Evolutionary conservation across 2,329 filamentous ascomycete genomes (phyloP), one percentile per base, ranked within the genome.

Genomic region (Fusarium compactum): DNA sequence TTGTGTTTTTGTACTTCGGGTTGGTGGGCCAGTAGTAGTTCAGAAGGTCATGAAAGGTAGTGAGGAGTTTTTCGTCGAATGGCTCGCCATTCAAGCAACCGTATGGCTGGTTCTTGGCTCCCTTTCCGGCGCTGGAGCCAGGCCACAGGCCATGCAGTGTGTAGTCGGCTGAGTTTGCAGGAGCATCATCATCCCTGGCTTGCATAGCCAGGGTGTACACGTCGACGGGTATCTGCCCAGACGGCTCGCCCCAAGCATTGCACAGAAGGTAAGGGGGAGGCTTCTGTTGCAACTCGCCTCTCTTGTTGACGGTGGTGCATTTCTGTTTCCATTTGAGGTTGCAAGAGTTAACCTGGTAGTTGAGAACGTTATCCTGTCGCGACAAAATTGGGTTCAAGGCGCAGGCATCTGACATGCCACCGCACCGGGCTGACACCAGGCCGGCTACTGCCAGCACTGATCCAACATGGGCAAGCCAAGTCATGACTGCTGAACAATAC

Each of bases 61-160:
- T 46, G 3, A 46, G 41, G 6, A 60, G 29, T 2, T 8, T 27
- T 32, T 58, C 25, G 12, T 60, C 58, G 18, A 60, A 60, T 8
- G 46, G 41, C 20, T 60, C 25, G 3, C 58, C 58, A 12, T 60
- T 25, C 0, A 41, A 25, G 7, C 52, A 58, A 7, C 52, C 58
- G 7, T 47, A 58, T 0, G 58, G 58, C 20, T 60, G 52, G 18
- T 60, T 57, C 10, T 22, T 47, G 6, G 41, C 41, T 0, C 52
- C 52, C 4, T n/a, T 40, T 1, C 58, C 52, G 1, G 16, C 52
- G 1, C 12, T 18, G 2, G 52, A 60, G 1, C 58, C 34, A 12
- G 58, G 52, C 58, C 58, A 60, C 5, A 60, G 12, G 4, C 58
- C 58, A 3, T 60, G 52, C 1, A 60, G 20, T 6, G 52, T 60